phyloP scores from a whole-genome alignment of 2,329 filamentous ascomycete species.

The Colletotrichum endophyticum region DNA sequence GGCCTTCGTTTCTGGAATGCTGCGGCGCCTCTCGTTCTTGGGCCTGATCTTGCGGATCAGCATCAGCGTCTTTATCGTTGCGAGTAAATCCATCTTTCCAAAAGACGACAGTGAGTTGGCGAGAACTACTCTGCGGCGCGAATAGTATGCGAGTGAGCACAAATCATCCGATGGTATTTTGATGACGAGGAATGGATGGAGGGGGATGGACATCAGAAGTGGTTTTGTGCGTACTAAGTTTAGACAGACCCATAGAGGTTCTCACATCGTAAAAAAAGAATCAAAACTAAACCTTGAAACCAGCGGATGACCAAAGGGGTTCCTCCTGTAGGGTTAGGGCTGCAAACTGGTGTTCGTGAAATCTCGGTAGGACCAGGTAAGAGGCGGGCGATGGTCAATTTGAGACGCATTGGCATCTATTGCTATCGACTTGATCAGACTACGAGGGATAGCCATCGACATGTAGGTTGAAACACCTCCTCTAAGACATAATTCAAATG shows the following conservation, averaged over 20 bases:
- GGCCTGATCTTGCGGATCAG: background rate
- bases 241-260: background rate
- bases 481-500: background rate
- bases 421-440: background rate
- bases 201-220: background rate
- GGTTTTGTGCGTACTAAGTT: background rate
- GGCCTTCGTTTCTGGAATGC: constrained; percentile 18
- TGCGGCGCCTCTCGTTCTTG: background rate
- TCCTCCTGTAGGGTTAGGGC: background rate
- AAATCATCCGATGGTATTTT: background rate
- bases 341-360: background rate
- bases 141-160: background rate
- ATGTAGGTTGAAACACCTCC: background rate
- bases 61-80: background rate
- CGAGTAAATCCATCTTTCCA: background rate
- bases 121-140: background rate
- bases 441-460: background rate
- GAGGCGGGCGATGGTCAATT: background rate
- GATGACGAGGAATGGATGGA: background rate
- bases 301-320: background rate
- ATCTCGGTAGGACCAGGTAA: background rate
- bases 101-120: background rate
- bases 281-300: background rate
- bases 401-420: background rate
- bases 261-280: background rate